phyloP scores from a whole-genome alignment of 2,329 filamentous ascomycete genomes.

The Neurospora crassa region DNA sequence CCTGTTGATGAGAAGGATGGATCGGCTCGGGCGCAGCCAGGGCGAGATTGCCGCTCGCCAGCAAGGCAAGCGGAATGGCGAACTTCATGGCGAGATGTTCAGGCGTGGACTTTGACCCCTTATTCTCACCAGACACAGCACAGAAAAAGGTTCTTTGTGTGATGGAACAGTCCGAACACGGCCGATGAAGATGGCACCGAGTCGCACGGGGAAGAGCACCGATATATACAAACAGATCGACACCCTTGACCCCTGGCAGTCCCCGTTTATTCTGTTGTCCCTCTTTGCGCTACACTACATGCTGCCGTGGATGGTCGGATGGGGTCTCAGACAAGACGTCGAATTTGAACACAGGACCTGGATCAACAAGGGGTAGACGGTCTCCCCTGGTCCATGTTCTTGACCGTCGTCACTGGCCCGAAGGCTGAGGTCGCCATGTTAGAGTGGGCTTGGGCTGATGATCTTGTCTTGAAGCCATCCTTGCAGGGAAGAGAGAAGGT shows the following conservation, averaged over 20 bases:
- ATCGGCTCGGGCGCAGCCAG: slow-evolving; percentile 9
- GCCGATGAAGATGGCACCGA: background rate
- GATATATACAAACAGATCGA: background rate
- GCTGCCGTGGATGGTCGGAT: background rate
- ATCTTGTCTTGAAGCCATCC: background rate
- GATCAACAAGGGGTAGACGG: background rate
- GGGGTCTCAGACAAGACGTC: background rate
- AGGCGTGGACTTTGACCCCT: background rate
- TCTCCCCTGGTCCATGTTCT: background rate
- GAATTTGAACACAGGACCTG: background rate
- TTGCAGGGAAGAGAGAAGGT: background rate
- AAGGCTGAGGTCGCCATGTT: background rate
- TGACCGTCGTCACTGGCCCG: background rate
- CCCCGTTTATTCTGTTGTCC: background rate
- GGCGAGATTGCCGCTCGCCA: slow-evolving; percentile 16
- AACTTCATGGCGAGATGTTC: slow-evolving; percentile 17
- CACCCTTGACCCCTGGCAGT: background rate
- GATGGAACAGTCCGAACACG: background rate
- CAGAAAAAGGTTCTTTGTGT: background rate
- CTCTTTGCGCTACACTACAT: background rate
- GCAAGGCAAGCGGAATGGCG: slow-evolving; percentile 14
- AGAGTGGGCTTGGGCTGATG: background rate
- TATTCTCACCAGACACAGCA: background rate
- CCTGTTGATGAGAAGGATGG: slow-evolving; percentile 8
- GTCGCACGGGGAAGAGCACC: background rate